A percentile compares a stretch with the other conserved stretches of the same genome.
Conservation (phyloP, 345 rosid genomes). For the Aquilaria malaccensis region DNA sequence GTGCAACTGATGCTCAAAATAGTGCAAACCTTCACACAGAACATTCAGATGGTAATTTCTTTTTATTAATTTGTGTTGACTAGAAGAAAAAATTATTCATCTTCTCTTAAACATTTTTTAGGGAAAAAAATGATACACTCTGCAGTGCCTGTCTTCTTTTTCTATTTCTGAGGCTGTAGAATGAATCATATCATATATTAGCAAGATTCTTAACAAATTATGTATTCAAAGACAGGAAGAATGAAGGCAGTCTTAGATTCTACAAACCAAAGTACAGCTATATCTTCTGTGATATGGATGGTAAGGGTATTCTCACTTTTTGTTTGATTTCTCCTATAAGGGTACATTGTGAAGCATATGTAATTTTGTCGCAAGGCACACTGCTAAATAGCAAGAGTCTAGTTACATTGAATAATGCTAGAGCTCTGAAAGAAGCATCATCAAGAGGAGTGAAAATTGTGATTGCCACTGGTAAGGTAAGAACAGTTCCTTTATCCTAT, state of each 20-base stretch:
- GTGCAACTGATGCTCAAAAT: conserved; percentile 56
- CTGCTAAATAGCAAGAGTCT: conserved; percentile 75
- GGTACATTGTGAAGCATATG: conserved; percentile 9
- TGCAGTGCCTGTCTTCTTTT: conserved; percentile 5
- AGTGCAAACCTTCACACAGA: conserved; percentile 28
- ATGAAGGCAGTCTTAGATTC: conserved; percentile 75
- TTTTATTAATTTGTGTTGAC: not conserved
- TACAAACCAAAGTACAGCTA: conserved; percentile 89
- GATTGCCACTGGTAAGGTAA: conserved; percentile 92
- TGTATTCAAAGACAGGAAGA: conserved; percentile 78
- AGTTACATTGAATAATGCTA: conserved; percentile 54
- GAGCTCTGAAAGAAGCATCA: conserved; percentile 80
- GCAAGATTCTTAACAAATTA: conserved; percentile 33
- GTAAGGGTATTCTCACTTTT: conserved; percentile 33
- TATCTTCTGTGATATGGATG: conserved; percentile 99
- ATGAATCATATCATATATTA: conserved; percentile 6
- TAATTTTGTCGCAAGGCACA: conserved; percentile 48
- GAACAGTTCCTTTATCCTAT: conserved; percentile 14
- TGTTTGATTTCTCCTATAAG: conserved; percentile 9
- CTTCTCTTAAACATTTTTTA: not conserved
- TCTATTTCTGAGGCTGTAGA: conserved; percentile 12
- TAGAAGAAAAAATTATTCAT: not conserved
- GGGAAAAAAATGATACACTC: not conserved
- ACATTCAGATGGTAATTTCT: conserved; percentile 50
- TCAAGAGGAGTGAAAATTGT: conserved; percentile 86